These are phyloP conservation scores for Ceratobasidium sp. DNA, from an alignment of 1,284 basidiomycete genomes.

Conservation along the genomic window DNA sequence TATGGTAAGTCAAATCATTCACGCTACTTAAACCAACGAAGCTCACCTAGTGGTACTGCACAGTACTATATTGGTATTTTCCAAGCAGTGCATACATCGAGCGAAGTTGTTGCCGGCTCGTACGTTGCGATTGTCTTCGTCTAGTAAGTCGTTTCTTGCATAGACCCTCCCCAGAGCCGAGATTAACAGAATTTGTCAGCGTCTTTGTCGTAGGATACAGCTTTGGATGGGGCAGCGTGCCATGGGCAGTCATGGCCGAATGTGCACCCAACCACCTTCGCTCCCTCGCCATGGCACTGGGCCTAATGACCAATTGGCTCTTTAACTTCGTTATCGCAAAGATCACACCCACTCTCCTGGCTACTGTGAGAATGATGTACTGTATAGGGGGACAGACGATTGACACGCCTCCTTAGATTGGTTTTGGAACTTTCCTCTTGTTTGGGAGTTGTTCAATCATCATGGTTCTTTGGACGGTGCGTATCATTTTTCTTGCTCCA, in stretches of 20 bases:
- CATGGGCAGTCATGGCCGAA: constrained; percentile 52
- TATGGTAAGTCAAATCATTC: constrained; percentile 4
- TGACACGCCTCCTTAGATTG: constrained; percentile 1
- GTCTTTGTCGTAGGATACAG: constrained; percentile 38
- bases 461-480: constrained; percentile 51
- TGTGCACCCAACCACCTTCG: constrained; percentile 55
- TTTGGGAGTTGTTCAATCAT: constrained; percentile 44
- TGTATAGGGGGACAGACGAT: background rate
- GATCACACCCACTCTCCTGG: constrained; percentile 52
- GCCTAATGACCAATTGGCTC: constrained; percentile 48
- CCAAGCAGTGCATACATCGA: constrained; percentile 38
- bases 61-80: constrained; percentile 48
- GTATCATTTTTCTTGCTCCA: background rate
- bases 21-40: too few relatives aligned
- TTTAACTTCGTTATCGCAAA: constrained; percentile 54
- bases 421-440: constrained; percentile 52
- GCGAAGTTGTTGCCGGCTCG: constrained; percentile 26
- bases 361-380: constrained; percentile 49
- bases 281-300: constrained; percentile 53
- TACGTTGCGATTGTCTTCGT: constrained; percentile 48
- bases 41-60: constrained; percentile 11
- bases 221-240: constrained; percentile 43
- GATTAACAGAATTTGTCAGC: background rate
- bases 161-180: background rate
- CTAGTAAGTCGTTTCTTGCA: constrained; percentile 41